A percentile compares a stretch with the other conserved stretches of the same genome.
phyloP scores from a whole-genome alignment of 2,329 filamentous ascomycete species.

The Leptographium lundbergii region DNA sequence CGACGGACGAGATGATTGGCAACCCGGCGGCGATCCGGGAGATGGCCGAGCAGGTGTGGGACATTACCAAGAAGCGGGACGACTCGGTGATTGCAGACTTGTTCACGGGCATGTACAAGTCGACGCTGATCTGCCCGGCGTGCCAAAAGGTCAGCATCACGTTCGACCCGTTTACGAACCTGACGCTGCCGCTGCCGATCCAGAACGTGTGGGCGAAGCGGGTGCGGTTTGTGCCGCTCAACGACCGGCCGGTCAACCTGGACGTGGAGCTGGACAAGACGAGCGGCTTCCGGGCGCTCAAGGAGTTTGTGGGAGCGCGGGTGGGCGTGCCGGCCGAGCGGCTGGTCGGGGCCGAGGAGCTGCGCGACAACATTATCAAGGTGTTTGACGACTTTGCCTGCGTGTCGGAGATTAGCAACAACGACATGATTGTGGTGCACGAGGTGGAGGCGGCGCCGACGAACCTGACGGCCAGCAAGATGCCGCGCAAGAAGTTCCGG shows the following conservation, averaged over 20 bases:
- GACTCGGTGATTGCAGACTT: conserved; percentile 92
- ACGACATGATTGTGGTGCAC: conserved; percentile 55
- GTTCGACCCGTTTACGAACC: conserved; percentile 92
- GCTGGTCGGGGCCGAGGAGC: conserved; percentile 73
- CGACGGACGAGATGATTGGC: conserved; percentile 88
- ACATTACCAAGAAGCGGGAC: conserved; percentile 83
- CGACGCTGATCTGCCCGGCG: conserved; percentile 79
- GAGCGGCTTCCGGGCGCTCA: conserved; percentile 53
- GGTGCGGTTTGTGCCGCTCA: conserved; percentile 66
- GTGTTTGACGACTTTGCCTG: conserved; percentile 57
- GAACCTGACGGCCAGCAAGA: conserved; percentile 52
- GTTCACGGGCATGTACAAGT: conserved; percentile 97
- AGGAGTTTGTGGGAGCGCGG: conserved; percentile 55
- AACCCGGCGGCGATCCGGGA: conserved; percentile 67
- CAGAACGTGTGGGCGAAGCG: conserved; percentile 68
- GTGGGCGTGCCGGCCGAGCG: conserved; percentile 51
- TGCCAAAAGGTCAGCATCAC: conserved; percentile 97
- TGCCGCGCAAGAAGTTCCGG: conserved; percentile 31
- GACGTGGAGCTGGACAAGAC: conserved; percentile 72
- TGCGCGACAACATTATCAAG: conserved; percentile 75
- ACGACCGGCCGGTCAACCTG: conserved; percentile 56
- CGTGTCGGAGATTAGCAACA: conserved; percentile 56
- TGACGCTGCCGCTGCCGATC: conserved; percentile 82
- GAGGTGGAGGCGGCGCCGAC: conserved; percentile 71
- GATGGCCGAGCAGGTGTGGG: conserved; percentile 81